phyloP scores from a whole-genome alignment of 192 early-diverging fungal species.

The Coemansia sp. region DNA sequence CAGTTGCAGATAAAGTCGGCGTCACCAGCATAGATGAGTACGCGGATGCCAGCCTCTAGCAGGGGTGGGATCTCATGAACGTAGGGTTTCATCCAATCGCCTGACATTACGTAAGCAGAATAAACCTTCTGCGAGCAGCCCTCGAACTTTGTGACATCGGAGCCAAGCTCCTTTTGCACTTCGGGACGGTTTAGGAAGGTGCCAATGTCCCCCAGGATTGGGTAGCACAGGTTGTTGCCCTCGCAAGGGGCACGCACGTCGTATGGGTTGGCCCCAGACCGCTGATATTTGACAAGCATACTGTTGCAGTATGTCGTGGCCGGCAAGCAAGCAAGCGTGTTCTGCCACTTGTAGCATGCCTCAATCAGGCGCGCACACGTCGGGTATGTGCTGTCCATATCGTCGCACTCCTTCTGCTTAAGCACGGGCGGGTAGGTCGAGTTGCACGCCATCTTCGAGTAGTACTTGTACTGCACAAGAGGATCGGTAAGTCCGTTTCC shows the following conservation, averaged over 20 bases:
- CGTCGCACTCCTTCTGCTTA: slow-evolving; percentile 66
- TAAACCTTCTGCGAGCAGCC: slow-evolving; percentile 87
- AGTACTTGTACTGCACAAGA: slow-evolving; percentile 85
- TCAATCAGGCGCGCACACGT: slow-evolving; percentile 74
- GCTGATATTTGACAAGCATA: slow-evolving; percentile 76
- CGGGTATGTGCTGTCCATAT: slow-evolving; percentile 73
- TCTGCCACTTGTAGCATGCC: slow-evolving; percentile 83
- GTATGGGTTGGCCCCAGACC: slow-evolving; percentile 87
- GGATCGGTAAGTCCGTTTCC: slow-evolving; percentile 94
- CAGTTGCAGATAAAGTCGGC: slow-evolving; percentile 94
- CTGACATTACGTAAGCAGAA: slow-evolving; percentile 73
- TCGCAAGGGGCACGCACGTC: slow-evolving; percentile 90
- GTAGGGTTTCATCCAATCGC: slow-evolving; percentile 91
- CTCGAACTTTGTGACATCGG: slow-evolving; percentile 67
- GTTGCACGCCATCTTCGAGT: slow-evolving; percentile 74
- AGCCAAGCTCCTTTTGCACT: slow-evolving; percentile 76
- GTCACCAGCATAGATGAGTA: slow-evolving; percentile 91
- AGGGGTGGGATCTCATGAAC: slow-evolving; percentile 64
- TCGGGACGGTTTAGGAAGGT: slow-evolving; percentile 73
- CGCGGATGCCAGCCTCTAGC: slow-evolving; percentile 76
- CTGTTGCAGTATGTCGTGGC: slow-evolving; percentile 84
- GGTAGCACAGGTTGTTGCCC: slow-evolving; percentile 82
- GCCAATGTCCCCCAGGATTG: slow-evolving; percentile 78
- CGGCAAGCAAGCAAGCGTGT: slow-evolving; percentile 77
- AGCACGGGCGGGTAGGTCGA: slow-evolving; percentile 76